Evolutionary conservation across 2,329 filamentous ascomycete species (phyloP).

Genomic region (Blastomyces parvus): DNA sequence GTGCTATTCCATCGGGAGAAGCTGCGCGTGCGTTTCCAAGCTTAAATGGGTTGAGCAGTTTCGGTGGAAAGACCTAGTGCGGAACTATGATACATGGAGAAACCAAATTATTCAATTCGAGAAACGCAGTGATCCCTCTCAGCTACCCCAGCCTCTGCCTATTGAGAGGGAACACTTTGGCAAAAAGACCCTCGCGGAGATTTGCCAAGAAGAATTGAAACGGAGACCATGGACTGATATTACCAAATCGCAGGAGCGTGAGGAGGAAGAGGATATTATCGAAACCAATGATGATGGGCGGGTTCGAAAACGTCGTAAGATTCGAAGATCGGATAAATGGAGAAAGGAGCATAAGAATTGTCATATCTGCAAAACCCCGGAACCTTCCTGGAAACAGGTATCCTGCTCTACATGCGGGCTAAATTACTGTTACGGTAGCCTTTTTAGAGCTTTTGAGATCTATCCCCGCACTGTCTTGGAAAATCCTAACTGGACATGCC

Average conservation of each 20-base stretch:
- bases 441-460: slow-evolving; percentile 85
- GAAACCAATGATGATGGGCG: slow-evolving; percentile 50
- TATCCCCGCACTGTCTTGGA: slow-evolving; percentile 77
- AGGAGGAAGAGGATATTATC: slow-evolving; percentile 26
- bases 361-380: slow-evolving; percentile 72
- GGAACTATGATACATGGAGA: slow-evolving; percentile 76
- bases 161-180: slow-evolving; percentile 56
- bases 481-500: slow-evolving; percentile 75
- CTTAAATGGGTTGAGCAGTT: slow-evolving; percentile 92
- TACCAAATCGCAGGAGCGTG: slow-evolving; percentile 45
- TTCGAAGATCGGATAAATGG: slow-evolving; percentile 39
- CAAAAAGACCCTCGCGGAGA: slow-evolving; percentile 75
- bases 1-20: slow-evolving; percentile 94
- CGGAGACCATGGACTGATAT: slow-evolving; percentile 75
- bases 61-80: slow-evolving; percentile 65
- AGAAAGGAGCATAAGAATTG: slow-evolving; percentile 50
- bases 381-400: slow-evolving; percentile 76
- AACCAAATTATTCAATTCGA: slow-evolving; percentile 65
- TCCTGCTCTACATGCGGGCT: slow-evolving; percentile 66
- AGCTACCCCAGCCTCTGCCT: slow-evolving; percentile 52
- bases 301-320: slow-evolving; percentile 56
- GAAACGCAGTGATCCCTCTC: slow-evolving; percentile 57
- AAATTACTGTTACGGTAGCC: slow-evolving; percentile 83
- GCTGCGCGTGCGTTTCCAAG: slow-evolving; percentile 77
- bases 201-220: slow-evolving; percentile 84